Evolutionary conservation across 345 rosid species (phyloP).

Genomic region (Streptanthus diversifolius): DNA sequence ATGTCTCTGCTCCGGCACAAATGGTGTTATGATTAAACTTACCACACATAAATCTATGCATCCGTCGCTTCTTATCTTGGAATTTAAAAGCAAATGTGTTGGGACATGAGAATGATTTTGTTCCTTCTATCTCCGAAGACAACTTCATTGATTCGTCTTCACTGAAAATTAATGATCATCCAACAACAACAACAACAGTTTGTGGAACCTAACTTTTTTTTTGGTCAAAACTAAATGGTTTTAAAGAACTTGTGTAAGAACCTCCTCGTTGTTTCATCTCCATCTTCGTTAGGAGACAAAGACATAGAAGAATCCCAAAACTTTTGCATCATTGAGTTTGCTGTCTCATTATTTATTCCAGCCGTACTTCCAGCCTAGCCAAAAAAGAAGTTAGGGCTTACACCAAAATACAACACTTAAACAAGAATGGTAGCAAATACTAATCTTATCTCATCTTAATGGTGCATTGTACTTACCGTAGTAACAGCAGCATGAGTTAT

Average conservation of each 20-base stretch:
- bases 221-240: constrained; percentile 2
- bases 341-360: constrained; percentile 71
- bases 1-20: neutral
- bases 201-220: neutral
- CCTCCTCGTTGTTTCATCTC: constrained; percentile 72
- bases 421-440: neutral
- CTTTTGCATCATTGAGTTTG: constrained; percentile 87
- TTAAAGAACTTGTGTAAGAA: constrained; percentile 23
- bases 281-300: constrained; percentile 65
- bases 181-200: neutral
- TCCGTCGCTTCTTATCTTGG: constrained; percentile 72
- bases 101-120: constrained; percentile 51
- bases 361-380: constrained; percentile 65
- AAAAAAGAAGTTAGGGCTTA: neutral
- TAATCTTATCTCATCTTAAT: neutral
- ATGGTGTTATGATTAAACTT: constrained; percentile 7
- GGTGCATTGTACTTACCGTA: constrained; percentile 42
- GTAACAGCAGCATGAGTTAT: constrained; percentile 96
- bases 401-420: neutral
- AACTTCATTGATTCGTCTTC: constrained; percentile 68
- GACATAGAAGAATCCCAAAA: constrained; percentile 99
- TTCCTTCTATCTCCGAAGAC: constrained; percentile 71
- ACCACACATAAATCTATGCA: constrained; percentile 89
- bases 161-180: constrained; percentile 41
- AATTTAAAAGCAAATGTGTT: constrained; percentile 73